Base-by-base conservation (phyloP, 176 grass and related monocot species). In the Juncus inflexus region DNA sequence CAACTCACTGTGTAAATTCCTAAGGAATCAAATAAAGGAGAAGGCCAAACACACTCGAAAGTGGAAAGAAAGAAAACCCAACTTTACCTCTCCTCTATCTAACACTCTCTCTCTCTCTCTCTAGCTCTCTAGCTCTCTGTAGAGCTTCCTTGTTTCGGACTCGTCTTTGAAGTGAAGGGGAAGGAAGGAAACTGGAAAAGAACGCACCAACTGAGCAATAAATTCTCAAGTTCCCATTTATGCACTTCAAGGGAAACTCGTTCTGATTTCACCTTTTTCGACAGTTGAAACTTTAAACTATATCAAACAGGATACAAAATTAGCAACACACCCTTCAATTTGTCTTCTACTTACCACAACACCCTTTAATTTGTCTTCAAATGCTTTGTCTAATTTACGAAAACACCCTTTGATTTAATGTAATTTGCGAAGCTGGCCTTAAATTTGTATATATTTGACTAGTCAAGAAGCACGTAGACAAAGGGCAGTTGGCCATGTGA, bases 1-100 rank as follows among this genome's bases (percentile, higher is more conserved):
- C 53, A 28, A 28, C 19, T 52, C 67, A 58, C 52, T 58, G 13
- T 45, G 68, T 47, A 45, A 60, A 71, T 43, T 71, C 58, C 68
- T 45, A 38, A 71, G 52, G 68, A 71, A 60, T 71, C 54, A 45
- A 71, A 71, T 71, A 71, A 71, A 71, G 54, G 42, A 47, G 43
- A 47, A 47, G 19, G 16, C 68, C 40, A 71, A 71, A 47, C 9
- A 47, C 68, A 58, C 58, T 42, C 40, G 14, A 28, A 28, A 28
- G 19, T 28, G 1, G 19, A 28, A 28, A 28, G 19, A 28, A 28
- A 28, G 19, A 28, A 28, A 28, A 28, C 19, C 19, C 19, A 52
- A 71, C 67, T 55, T 42, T 58, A 47, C 56, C 66, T 67, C 63
- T 50, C 63, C 14, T 65, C 42, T 65, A 11, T 63, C 37, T 63